A percentile compares a stretch with the other conserved stretches of the same genome.
phyloP scores from a whole-genome alignment of 78 protist genomes.

The Parvularia atlantis region DNA sequence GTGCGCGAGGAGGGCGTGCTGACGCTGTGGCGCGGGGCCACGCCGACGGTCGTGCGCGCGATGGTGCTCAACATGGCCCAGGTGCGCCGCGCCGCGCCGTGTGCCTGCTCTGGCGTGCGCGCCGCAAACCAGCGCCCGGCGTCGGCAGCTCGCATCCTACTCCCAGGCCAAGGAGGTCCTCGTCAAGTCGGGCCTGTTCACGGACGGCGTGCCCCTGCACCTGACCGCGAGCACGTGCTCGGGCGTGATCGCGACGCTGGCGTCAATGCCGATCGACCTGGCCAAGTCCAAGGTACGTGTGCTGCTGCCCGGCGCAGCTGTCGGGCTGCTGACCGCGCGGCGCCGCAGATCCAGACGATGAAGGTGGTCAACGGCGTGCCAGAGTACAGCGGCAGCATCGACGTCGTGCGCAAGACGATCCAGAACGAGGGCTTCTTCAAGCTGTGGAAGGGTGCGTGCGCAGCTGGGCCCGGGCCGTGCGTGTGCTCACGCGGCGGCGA shows the following conservation, averaged over 20 bases:
- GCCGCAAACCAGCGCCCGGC: too few species aligned
- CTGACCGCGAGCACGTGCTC: not conserved
- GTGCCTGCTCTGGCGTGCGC: not conserved
- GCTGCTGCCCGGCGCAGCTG: not conserved
- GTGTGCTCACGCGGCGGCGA: too few species aligned
- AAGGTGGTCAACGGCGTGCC: not conserved
- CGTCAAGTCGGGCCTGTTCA: not conserved
- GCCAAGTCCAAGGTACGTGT: constrained; percentile 21
- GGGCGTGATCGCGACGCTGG: constrained; percentile 9
- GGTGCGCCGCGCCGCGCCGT: not conserved
- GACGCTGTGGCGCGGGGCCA: constrained; percentile 12
- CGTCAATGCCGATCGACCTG: constrained; percentile 28
- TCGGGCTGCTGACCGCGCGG: too few species aligned
- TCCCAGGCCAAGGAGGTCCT: constrained; percentile 1
- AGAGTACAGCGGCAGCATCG: not conserved
- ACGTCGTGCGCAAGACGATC: not conserved
- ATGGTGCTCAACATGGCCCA: not conserved
- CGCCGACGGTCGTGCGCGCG: constrained; percentile 3
- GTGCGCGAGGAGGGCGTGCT: constrained; percentile 51
- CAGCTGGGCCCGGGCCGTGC: too few species aligned
- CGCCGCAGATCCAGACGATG: constrained; percentile 13
- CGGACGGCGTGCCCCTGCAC: not conserved
- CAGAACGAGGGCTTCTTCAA: not conserved
- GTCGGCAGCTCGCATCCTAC: constrained; percentile 5
- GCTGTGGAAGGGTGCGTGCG: constrained; percentile 12